Conservation (phyloP, 2,329 filamentous ascomycete genomes). For the Leptographium galeiforme region DNA sequence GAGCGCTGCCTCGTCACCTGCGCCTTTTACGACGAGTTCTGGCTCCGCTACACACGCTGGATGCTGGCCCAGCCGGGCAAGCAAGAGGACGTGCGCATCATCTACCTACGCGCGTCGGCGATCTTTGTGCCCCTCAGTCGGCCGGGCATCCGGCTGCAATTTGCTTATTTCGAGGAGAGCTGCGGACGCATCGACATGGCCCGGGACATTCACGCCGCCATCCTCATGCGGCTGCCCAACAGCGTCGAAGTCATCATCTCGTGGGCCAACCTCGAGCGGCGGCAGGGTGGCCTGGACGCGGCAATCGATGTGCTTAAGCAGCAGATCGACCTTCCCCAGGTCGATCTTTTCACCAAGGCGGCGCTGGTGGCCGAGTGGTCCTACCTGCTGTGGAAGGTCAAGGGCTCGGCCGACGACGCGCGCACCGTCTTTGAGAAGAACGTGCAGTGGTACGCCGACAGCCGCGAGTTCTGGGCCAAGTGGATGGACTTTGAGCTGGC, state of each 20-base stretch:
- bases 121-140: constrained; percentile 78
- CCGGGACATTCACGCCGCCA: constrained; percentile 69
- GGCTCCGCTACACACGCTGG: constrained; percentile 94
- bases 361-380: constrained; percentile 84
- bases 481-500: constrained; percentile 83
- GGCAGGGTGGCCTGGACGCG: constrained; percentile 70
- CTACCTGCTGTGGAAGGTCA: constrained; percentile 71
- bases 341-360: constrained; percentile 70
- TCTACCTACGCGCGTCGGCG: constrained; percentile 76
- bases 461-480: constrained; percentile 75
- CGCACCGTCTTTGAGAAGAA: constrained; percentile 75
- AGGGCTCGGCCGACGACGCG: constrained; percentile 67
- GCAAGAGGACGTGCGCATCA: constrained; percentile 79
- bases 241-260: constrained; percentile 81
- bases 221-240: constrained; percentile 63
- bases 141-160: constrained; percentile 74
- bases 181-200: constrained; percentile 63
- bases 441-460: constrained; percentile 71
- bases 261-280: constrained; percentile 72
- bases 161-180: constrained; percentile 90
- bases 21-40: constrained; percentile 94
- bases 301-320: constrained; percentile 73
- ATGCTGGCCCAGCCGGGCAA: constrained; percentile 71
- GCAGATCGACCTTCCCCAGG: constrained; percentile 60
- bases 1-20: constrained; percentile 88